phyloP scores from a whole-genome alignment of 2,329 filamentous ascomycete species.

The Ramichloridium luteum region DNA sequence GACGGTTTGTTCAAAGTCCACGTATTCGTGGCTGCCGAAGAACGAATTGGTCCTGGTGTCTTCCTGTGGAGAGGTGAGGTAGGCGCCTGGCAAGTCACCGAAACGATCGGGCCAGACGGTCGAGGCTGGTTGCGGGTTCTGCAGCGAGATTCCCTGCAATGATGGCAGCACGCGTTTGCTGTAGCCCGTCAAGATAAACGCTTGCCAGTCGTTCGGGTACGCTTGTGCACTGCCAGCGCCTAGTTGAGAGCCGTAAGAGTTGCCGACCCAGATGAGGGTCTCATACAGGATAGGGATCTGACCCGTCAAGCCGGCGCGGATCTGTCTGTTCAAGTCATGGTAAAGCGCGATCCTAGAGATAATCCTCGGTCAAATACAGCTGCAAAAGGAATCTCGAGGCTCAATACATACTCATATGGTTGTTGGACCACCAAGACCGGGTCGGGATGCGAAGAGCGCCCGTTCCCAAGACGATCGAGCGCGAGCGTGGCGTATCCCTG shows the following conservation, averaged over 20 bases:
- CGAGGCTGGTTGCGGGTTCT: constrained; percentile 5
- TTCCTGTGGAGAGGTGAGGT: constrained; percentile 9
- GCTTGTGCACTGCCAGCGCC: constrained; percentile 4
- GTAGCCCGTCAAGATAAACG: constrained; percentile 11
- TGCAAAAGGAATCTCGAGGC: neutral
- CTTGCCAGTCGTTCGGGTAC: constrained; percentile 8
- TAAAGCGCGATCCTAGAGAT: constrained; percentile 6
- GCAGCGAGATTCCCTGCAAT: constrained; percentile 6
- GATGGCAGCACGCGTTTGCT: constrained; percentile 7
- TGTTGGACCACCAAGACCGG: constrained; percentile 6
- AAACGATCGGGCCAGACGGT: constrained; percentile 7
- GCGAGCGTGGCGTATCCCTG: constrained; percentile 7
- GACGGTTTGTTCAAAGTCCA: constrained; percentile 8
- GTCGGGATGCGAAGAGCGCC: constrained; percentile 8
- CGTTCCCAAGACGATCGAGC: constrained; percentile 8
- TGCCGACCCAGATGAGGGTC: constrained; percentile 6
- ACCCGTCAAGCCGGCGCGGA: constrained; percentile 2
- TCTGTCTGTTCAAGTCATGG: constrained; percentile 5
- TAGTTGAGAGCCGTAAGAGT: constrained; percentile 8
- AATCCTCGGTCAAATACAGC: neutral
- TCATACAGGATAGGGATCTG: constrained; percentile 4
- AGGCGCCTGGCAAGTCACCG: constrained; percentile 6
- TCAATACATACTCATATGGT: constrained; percentile 8
- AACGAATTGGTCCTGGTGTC: constrained; percentile 10
- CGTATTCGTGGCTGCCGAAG: constrained; percentile 8